Evolutionary conservation across 2,329 filamentous ascomycete genomes (phyloP), one percentile per base, ranked within the genome.

Genomic region (Coniochaeta ligniaria): DNA sequence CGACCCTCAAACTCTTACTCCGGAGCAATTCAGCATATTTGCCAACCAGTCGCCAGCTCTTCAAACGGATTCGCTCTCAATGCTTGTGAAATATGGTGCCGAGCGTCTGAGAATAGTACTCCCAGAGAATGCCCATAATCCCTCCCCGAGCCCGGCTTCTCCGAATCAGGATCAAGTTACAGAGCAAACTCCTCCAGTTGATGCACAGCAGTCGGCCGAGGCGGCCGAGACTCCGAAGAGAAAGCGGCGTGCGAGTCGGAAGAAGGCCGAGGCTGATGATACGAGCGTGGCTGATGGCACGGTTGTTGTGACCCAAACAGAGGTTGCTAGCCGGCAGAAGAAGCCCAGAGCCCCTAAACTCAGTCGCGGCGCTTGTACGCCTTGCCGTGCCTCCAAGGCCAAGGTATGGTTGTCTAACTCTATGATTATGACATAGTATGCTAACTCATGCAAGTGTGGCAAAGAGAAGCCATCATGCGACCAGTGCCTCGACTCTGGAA

Each of bases 1-100:
- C n/a, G 77, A 83, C 41, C 82, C 81, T 1, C 71, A 73, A 2
- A 80, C 81, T 0, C 71, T 86, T 11, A 82, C 80, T 0, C 63
- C 70, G 4, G 83, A 85, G 54, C 83, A 86, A 66, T 83, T 86
- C 62, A 79, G 74, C 64, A 86, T 85, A 17, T 84, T 86, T 64
- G 75, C 83, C 9, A 86, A 86, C 60, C 83, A 86, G 69, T 78
- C 82, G 0, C 82, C 83, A 0, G 75, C 79, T 3, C 69, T 85
- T 6, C 83, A 86, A 63, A 72, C 74, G 59, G 76, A 82, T 59
- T 86, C 83, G 0, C 70, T 86, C 16, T 76, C 74, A 1, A 83
- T 86, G 82, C 74, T 86, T 12, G 75, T 78, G 0, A 79, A 77
- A 65, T 85, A 85, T 60, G 83, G 83, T 22, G 83, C 83, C 7